A percentile compares a stretch with the other conserved stretches of the same genome.
Conservation (phyloP, 2,329 filamentous ascomycete genomes). For the Penicillium italicum region DNA sequence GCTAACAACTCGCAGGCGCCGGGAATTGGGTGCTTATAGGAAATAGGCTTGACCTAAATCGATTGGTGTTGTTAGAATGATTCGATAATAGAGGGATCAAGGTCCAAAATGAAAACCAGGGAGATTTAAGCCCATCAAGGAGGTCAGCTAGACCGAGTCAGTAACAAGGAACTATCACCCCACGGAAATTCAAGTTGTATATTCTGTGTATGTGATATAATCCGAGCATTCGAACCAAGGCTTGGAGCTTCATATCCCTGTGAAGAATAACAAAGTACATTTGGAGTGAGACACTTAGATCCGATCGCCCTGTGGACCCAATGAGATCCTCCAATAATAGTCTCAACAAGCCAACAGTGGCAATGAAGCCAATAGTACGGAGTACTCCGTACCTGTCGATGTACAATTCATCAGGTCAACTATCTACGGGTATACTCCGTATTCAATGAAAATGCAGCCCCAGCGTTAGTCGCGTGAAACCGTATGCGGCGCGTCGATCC, state of each 20-base stretch:
- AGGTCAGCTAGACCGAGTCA: neutral
- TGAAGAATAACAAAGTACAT: neutral
- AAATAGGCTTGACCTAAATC: neutral
- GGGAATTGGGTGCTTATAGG: conserved; percentile 28
- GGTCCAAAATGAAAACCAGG: neutral
- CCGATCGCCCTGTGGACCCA: conserved; percentile 2
- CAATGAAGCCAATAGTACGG: neutral
- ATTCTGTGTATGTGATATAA: neutral
- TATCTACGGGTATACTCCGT: too few species aligned
- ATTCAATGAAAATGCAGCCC: too few species aligned
- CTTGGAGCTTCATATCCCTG: neutral
- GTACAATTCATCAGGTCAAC: neutral
- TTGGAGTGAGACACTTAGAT: neutral
- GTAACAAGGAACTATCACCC: neutral
- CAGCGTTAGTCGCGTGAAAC: neutral
- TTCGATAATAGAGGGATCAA: neutral
- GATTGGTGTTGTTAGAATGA: neutral
- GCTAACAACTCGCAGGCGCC: conserved; percentile 25
- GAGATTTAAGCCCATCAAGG: neutral
- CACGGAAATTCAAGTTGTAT: neutral
- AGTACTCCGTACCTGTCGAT: neutral
- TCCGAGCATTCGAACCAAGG: neutral
- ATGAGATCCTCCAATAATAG: neutral
- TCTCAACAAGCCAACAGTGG: neutral
- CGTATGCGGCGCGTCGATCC: neutral